A percentile compares a stretch with the other conserved stretches of the same genome.
These are phyloP conservation scores for Hypoxylon perforatum DNA, from an alignment of 495 filamentous ascomycete genomes.

Conservation along the genomic window DNA sequence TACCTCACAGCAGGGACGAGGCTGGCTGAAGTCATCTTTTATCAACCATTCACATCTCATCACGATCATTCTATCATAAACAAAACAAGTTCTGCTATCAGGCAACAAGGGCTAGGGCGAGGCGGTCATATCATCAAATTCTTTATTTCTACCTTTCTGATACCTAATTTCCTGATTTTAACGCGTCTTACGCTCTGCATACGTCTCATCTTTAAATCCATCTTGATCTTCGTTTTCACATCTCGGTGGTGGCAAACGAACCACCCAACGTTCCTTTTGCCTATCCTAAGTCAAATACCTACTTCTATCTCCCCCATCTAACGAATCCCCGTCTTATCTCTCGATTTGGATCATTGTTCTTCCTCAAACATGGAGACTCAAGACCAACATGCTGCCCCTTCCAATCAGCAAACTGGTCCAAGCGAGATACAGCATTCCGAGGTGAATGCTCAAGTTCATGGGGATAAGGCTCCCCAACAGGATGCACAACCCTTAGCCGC, in stretches of 20 bases:
- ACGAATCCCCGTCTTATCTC: not conserved
- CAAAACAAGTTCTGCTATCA: constrained; percentile 11
- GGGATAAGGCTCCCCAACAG: constrained; percentile 10
- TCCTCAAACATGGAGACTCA: constrained; percentile 29
- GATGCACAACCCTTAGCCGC: constrained; percentile 9
- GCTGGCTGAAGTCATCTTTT: constrained; percentile 24
- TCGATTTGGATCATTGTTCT: not conserved
- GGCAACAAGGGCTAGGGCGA: constrained; percentile 7
- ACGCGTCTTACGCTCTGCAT: not conserved
- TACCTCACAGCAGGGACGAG: constrained; percentile 24
- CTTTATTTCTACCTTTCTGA: not conserved
- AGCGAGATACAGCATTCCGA: constrained; percentile 9
- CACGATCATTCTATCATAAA: constrained; percentile 11
- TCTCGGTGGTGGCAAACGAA: constrained; percentile 1
- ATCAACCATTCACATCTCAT: constrained; percentile 23
- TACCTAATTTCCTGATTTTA: not conserved
- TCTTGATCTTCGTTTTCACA: constrained; percentile 6
- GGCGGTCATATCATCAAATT: constrained; percentile 11
- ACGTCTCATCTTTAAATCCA: constrained; percentile 19
- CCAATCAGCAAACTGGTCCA: constrained; percentile 11
- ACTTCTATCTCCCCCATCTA: not conserved
- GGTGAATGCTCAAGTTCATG: constrained; percentile 16
- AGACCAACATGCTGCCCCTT: constrained; percentile 18
- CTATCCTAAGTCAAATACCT: not conserved
- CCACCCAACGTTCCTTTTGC: not conserved